These are phyloP conservation scores for Glycine latifolia DNA, from an alignment of 306 rosid genomes.

Conservation along the genomic window DNA sequence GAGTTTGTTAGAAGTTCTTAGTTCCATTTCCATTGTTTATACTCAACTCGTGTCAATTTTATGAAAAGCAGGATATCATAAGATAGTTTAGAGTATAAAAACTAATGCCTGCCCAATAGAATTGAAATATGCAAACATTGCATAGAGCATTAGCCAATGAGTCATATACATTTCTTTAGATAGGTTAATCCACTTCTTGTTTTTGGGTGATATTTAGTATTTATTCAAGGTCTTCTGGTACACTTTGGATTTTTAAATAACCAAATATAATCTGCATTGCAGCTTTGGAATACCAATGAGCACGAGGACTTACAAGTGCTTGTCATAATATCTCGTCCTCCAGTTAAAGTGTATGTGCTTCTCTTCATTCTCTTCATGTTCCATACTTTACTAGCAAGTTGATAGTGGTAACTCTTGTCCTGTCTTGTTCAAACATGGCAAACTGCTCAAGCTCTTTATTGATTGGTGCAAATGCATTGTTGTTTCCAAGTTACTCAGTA, in stretches of 20 bases:
- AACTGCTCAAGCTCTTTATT: slow-evolving; percentile 25
- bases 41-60: not conserved
- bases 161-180: slow-evolving; percentile 15
- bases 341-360: slow-evolving; percentile 79
- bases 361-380: slow-evolving; percentile 18
- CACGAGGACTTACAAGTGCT: slow-evolving; percentile 85
- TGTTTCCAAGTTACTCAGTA: not conserved
- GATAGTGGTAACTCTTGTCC: slow-evolving; percentile 16
- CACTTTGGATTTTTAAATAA: slow-evolving; percentile 27
- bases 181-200: not conserved
- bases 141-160: slow-evolving; percentile 22
- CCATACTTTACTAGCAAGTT: not conserved
- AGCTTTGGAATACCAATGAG: slow-evolving; percentile 82
- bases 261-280: slow-evolving; percentile 46
- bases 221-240: slow-evolving; percentile 24
- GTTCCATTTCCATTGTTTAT: too few relatives aligned
- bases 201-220: not conserved
- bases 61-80: slow-evolving; percentile 23
- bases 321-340: slow-evolving; percentile 85
- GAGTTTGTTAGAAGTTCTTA: too few relatives aligned
- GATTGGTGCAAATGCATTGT: slow-evolving; percentile 33
- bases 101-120: slow-evolving; percentile 1
- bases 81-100: slow-evolving; percentile 22
- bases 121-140: slow-evolving; percentile 15
- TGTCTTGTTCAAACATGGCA: slow-evolving; percentile 32